Evolutionary conservation across 179 eudicot species (phyloP), one percentile per base, ranked within the genome.

Genomic region (Nepenthes alata): DNA sequence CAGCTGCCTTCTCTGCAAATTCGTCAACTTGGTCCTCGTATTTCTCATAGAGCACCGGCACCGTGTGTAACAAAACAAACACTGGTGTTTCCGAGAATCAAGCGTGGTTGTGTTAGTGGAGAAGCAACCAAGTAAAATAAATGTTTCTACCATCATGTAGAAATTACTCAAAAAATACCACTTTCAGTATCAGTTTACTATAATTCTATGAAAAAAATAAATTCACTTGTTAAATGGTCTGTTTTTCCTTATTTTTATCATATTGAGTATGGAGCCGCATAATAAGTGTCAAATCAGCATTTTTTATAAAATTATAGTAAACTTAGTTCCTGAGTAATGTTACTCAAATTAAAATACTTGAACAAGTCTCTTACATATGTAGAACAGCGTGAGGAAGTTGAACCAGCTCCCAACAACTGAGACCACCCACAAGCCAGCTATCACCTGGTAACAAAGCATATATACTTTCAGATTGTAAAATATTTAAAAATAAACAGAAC

Each of bases 41-140:
- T 74, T 78, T 88, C 67, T 88, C 96, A 51, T 88, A 88, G 44
- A 88, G 63, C 69, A 78, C 67, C 0, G 96, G 96, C 49, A 83
- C 62, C 34, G 96, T 85, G 66, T 79, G 75, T 63, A 81, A 49
- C 72, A 81, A 51, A 67, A 85, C 89, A 65, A 81, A 83, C 15
- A 79, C 91, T 88, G 86, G 16, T 8, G 14, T 8, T 25, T 25
- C 11, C 52, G 39, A 53, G 38, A 52, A 64, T 16, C 12, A 56
- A 57, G 53, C 11, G 35, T 38, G 25, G 4, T 4, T 12, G 3
- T 13, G 11, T 48, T 6, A 14, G 44, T 41, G 45, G 25, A 25
- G 25, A 1, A 25, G 25, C 25, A 25, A 25, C 25, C 25, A 25
- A 25, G 25, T 25, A 25, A 25, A 25, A 25, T 25, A 25, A 25